phyloP scores from a whole-genome alignment of 2,329 filamentous ascomycete genomes.

The Scedosporium aurantiacum region DNA sequence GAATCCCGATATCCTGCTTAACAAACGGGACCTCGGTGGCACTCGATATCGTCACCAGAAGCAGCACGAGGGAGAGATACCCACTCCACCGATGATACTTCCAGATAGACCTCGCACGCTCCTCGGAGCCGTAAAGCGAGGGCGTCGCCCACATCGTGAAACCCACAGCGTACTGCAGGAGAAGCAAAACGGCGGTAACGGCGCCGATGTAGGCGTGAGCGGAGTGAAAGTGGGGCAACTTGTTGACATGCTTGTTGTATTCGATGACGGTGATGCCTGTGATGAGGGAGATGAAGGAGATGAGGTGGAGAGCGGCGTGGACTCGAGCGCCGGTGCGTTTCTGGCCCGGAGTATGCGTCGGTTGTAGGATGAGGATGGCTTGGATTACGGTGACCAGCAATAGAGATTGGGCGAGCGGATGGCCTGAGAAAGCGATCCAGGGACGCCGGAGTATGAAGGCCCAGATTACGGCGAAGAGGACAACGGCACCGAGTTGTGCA shows the following conservation, averaged over 20 bases:
- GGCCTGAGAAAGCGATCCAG: slow-evolving; percentile 75
- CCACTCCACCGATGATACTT: slow-evolving; percentile 79
- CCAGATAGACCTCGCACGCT: slow-evolving; percentile 72
- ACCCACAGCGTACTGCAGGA: slow-evolving; percentile 66
- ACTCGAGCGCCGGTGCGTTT: slow-evolving; percentile 50
- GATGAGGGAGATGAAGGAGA: slow-evolving; percentile 50
- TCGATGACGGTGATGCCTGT: slow-evolving; percentile 63
- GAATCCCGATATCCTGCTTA: slow-evolving; percentile 54
- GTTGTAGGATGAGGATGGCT: slow-evolving; percentile 76
- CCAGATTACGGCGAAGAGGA: slow-evolving; percentile 71
- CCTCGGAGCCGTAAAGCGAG: slow-evolving; percentile 62
- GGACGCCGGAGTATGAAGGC: slow-evolving; percentile 57
- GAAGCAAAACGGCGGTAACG: slow-evolving; percentile 56
- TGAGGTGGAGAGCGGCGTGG: slow-evolving; percentile 60
- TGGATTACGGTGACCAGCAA: slow-evolving; percentile 68
- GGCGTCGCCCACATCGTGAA: slow-evolving; percentile 75
- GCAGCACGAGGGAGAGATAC: slow-evolving; percentile 59
- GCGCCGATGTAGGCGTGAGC: slow-evolving; percentile 77
- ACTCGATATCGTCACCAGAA: slow-evolving; percentile 62
- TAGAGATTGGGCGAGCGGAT: slow-evolving; percentile 61
- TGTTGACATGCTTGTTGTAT: slow-evolving; percentile 67
- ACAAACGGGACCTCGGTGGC: slow-evolving; percentile 72
- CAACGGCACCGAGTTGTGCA: slow-evolving; percentile 66
- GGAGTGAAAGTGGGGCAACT: slow-evolving; percentile 65
- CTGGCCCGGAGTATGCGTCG: slow-evolving; percentile 65